Percentiles rank a stretch among this genome's conserved stretches.
Conservation (phyloP, 371 early-diverging fungal genomes). For the Lichtheimia hyalospora region DNA sequence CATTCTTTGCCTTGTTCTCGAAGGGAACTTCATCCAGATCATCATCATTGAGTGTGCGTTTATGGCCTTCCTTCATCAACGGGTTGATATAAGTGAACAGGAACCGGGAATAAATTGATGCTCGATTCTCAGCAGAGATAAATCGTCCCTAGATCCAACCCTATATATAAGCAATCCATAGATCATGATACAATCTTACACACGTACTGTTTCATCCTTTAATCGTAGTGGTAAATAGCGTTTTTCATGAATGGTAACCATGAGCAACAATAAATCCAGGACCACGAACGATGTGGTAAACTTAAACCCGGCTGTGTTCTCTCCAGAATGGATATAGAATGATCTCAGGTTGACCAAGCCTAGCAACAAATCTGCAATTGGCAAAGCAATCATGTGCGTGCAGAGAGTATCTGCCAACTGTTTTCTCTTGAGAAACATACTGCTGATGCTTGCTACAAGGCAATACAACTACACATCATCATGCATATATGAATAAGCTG, state of each 20-base stretch:
- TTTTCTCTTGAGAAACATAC: not conserved
- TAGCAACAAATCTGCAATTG: not conserved
- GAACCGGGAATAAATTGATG: not conserved
- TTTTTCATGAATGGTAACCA: not conserved
- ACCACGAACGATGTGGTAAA: not conserved
- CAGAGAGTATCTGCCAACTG: not conserved
- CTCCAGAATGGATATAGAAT: not conserved
- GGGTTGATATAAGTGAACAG: not conserved
- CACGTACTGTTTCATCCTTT: constrained; percentile 31
- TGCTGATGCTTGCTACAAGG: not conserved
- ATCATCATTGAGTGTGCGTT: not conserved
- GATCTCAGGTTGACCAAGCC: not conserved
- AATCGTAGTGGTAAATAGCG: constrained; percentile 6
- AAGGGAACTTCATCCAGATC: not conserved
- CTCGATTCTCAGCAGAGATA: not conserved
- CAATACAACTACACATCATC: not conserved
- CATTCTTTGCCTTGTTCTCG: not conserved
- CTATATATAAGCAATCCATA: too few species aligned
- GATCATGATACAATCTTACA: constrained; percentile 32
- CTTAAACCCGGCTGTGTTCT: not conserved
- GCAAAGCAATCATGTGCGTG: not conserved
- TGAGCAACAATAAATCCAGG: not conserved
- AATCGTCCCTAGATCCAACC: not conserved
- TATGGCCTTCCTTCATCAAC: not conserved
- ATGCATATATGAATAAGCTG: too few species aligned